Evolutionary conservation across 257 asterid species (phyloP).

Genomic region (Solanum etuberosum): DNA sequence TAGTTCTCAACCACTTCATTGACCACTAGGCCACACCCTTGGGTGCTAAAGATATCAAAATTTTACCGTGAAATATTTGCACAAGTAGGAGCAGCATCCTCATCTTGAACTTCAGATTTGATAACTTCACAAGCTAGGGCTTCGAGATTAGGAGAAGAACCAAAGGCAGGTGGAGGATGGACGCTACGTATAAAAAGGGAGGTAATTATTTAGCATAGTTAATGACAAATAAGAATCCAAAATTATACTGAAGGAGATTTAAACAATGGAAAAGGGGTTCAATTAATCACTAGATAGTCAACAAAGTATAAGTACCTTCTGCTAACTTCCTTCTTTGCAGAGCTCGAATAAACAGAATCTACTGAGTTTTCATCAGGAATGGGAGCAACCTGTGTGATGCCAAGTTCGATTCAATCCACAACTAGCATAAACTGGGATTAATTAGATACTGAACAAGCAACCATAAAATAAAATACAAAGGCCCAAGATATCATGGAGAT

Average conservation of each 20-base stretch:
- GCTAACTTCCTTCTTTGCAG: slow-evolving; percentile 32
- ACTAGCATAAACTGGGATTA: slow-evolving; percentile 6
- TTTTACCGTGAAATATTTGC: slow-evolving; percentile 44
- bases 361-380: slow-evolving; percentile 41
- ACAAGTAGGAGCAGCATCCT: slow-evolving; percentile 27
- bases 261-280: not conserved
- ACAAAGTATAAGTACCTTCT: slow-evolving; percentile 13
- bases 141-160: slow-evolving; percentile 97
- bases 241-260: not conserved
- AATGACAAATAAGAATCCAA: not conserved
- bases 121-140: slow-evolving; percentile 71
- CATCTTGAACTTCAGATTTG: slow-evolving; percentile 55
- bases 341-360: slow-evolving; percentile 38
- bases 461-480: not conserved
- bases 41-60: not conserved
- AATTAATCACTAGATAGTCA: not conserved
- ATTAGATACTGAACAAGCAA: slow-evolving; percentile 1
- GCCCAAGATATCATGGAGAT: not conserved
- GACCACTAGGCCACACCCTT: not conserved
- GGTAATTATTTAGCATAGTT: slow-evolving; percentile 8
- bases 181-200: slow-evolving; percentile 34
- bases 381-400: slow-evolving; percentile 53
- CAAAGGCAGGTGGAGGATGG: slow-evolving; percentile 99
- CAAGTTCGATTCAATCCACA: slow-evolving; percentile 8
- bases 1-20: not conserved